Evolutionary conservation across 2,329 filamentous ascomycete species (phyloP).

Genomic region (Neonectria coccinea): DNA sequence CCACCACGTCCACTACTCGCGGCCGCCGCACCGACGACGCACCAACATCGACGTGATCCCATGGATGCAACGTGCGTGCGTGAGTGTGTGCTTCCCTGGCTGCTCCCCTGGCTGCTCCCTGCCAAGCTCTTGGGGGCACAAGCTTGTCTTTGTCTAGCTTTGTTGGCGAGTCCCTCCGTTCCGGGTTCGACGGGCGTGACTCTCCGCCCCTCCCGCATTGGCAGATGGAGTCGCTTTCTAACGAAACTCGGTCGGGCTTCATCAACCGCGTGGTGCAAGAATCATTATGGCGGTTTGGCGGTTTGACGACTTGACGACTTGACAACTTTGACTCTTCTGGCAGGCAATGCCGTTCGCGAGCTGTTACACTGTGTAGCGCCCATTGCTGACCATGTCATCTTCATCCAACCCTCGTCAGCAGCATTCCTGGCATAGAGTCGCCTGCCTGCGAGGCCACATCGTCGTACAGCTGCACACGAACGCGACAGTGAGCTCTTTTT

Average conservation of each 20-base stretch:
- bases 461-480: conserved; percentile 12
- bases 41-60: conserved; percentile 6
- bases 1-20: conserved; percentile 9
- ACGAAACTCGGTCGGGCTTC: conserved; percentile 11
- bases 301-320: not conserved
- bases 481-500: conserved; percentile 25
- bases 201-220: conserved; percentile 6
- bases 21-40: conserved; percentile 37
- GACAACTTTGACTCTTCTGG: not conserved
- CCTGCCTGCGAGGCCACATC: conserved; percentile 19
- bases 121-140: not conserved
- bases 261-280: conserved; percentile 2
- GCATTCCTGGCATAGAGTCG: conserved; percentile 1
- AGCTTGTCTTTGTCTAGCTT: conserved; percentile 4
- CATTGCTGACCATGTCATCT: not conserved
- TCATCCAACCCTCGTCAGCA: not conserved
- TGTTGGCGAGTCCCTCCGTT: conserved; percentile 10
- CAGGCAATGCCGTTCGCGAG: not conserved
- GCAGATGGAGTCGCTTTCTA: conserved; percentile 6
- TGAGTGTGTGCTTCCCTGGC: not conserved
- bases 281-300: not conserved
- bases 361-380: not conserved
- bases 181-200: conserved; percentile 11
- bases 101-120: conserved; percentile 4
- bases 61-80: conserved; percentile 10